Conservation (phyloP, 1,284 basidiomycete genomes). For the Coniferiporia weirii region DNA sequence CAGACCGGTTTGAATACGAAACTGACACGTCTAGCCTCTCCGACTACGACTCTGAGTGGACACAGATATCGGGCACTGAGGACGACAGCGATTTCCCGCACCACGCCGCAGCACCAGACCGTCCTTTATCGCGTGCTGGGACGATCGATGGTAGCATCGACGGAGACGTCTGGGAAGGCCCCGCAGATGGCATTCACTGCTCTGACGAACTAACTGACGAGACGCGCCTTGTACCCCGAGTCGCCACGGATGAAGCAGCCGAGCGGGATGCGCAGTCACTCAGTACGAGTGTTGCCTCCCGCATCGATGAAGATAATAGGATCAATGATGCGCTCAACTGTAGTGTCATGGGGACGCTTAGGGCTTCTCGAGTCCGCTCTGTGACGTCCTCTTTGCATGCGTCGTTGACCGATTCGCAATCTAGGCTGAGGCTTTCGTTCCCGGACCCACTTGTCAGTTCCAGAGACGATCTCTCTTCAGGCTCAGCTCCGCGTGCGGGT, state of each 20-base stretch:
- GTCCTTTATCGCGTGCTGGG: constrained; percentile 15
- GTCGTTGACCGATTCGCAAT: constrained; percentile 17
- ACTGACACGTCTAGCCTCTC: constrained; percentile 17
- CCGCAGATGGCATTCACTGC: constrained; percentile 9
- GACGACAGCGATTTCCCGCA: constrained; percentile 18
- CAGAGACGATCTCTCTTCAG: constrained; percentile 7
- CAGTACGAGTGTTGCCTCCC: constrained; percentile 5
- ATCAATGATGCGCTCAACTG: constrained; percentile 15
- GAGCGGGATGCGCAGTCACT: constrained; percentile 8
- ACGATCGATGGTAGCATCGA: constrained; percentile 16
- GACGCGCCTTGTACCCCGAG: not conserved
- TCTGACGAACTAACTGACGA: constrained; percentile 2
- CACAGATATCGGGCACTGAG: constrained; percentile 17
- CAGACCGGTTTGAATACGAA: constrained; percentile 16
- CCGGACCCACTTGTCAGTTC: constrained; percentile 16
- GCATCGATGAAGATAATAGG: constrained; percentile 10
- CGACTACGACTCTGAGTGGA: constrained; percentile 20
- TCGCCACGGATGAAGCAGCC: constrained; percentile 7
- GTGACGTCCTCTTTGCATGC: constrained; percentile 10
- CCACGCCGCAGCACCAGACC: constrained; percentile 6
- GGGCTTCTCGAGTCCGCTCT: constrained; percentile 14
- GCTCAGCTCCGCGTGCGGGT: not conserved
- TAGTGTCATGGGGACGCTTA: constrained; percentile 13
- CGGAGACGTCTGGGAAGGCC: constrained; percentile 18
- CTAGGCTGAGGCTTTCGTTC: constrained; percentile 19